Conservation (phyloP, 768 basidiomycete genomes). For the Cyclocybe aegerita region DNA sequence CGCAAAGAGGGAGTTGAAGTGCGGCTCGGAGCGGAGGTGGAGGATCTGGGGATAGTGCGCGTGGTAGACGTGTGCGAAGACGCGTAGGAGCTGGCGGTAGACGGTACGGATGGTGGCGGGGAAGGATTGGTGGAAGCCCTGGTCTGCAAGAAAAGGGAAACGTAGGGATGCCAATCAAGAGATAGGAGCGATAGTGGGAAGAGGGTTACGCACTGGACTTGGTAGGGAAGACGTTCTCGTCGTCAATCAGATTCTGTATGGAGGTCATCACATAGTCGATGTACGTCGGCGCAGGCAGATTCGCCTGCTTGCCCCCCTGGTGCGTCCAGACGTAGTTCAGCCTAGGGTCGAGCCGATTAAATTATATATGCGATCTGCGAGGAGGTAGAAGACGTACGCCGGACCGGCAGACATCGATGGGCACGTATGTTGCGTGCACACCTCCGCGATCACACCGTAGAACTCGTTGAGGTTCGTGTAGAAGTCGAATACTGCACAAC, state of each 20-base stretch:
- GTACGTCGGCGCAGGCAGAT: constrained; percentile 91
- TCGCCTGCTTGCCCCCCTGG: constrained; percentile 83
- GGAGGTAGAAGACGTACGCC: constrained; percentile 49
- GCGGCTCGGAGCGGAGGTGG: constrained; percentile 90
- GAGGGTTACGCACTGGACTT: constrained; percentile 70
- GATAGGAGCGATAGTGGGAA: neutral
- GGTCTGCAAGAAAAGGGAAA: constrained; percentile 41
- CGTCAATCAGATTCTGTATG: constrained; percentile 91
- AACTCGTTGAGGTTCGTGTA: constrained; percentile 97
- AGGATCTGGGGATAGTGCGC: constrained; percentile 90
- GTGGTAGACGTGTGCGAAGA: constrained; percentile 97
- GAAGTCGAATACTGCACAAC: constrained; percentile 83
- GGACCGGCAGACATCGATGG: constrained; percentile 90
- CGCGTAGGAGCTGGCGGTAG: constrained; percentile 94
- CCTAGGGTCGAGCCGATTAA: constrained; percentile 34
- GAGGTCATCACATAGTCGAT: constrained; percentile 99
- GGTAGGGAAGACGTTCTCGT: constrained; percentile 93
- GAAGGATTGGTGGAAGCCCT: constrained; percentile 85
- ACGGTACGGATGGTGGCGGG: constrained; percentile 90
- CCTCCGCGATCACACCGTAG: constrained; percentile 91
- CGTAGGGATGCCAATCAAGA: neutral
- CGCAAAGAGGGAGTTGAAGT: constrained; percentile 96
- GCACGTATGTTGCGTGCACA: constrained; percentile 87
- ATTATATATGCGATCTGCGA: neutral
- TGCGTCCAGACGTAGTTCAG: constrained; percentile 96